Evolutionary conservation across 202 grass and related monocot genomes (phyloP), one percentile per base, ranked within the genome.

Genomic region (Schoenoplectus triqueter): DNA sequence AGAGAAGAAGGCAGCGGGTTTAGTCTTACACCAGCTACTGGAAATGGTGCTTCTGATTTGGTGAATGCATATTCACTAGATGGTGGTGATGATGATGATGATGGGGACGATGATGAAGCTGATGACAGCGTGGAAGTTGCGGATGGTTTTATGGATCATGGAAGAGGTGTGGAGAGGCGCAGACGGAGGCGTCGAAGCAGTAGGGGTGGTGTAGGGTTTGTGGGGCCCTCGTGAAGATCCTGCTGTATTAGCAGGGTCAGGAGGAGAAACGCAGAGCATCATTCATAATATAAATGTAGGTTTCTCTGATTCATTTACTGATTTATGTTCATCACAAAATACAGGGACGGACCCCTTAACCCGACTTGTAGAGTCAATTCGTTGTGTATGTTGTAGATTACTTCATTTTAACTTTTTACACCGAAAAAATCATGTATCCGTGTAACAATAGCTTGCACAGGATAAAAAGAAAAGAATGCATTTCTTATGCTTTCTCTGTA

Each of bases 141-240:
- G 15, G 44, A 79, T 79, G 75, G 75, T 2, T 78, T 86, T 86
- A 80, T 88, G 66, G 50, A 21, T 31, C 31, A 31, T 47, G 91
- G 66, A 8, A 80, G 84, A 81, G 85, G 70, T 60, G 48, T 69
- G 21, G 93, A 98, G 73, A 84, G 96, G 82, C 59, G 82, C 0
- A 60, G 89, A 0, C 85, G 92, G 0, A 85, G 88, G 1, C 89
- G 90, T 14, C 89, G 96, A 41, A 91, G 93, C 82, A 98, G 87
- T 90, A 89, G 86, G 42, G 79, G 84, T 92, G 66, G 89, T 88
- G 39, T 88, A 89, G 77, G 88, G 79, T 80, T 69, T 67, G 42
- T 64, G 64, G 64, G 81, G 57, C 81, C 81, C 50, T 13, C 51
- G 42, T 83, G 45, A 82, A 51, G 10, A 41, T 63, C 80, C 62